Percentiles rank a stretch among this genome's conserved stretches.
phyloP scores from a whole-genome alignment of 345 rosid genomes.

The Bretschneidera sinensis region DNA sequence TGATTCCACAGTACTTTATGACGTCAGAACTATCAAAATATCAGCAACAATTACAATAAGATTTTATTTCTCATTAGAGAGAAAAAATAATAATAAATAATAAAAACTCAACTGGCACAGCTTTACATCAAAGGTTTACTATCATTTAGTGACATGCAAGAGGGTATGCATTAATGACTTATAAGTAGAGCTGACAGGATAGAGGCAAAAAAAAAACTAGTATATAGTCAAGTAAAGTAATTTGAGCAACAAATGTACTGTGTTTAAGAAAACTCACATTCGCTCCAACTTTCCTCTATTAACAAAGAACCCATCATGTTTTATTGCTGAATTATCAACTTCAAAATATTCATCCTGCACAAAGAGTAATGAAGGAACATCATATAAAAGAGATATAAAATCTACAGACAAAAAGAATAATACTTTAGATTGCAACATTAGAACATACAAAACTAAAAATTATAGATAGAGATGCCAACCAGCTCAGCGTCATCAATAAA shows the following conservation, averaged over 20 bases:
- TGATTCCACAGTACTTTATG: background rate
- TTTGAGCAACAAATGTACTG: background rate
- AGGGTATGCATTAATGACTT: too few species aligned
- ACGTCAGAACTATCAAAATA: background rate
- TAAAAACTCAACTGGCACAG: background rate
- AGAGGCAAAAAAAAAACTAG: too few species aligned
- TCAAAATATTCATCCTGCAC: slow-evolving; percentile 97
- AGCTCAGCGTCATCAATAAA: slow-evolving; percentile 92
- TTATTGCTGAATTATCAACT: slow-evolving; percentile 85
- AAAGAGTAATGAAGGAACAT: slow-evolving; percentile 7
- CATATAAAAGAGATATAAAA: background rate
- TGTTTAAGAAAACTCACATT: slow-evolving; percentile 46
- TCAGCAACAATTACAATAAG: too few species aligned
- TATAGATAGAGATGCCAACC: slow-evolving; percentile 42
- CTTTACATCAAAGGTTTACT: background rate
- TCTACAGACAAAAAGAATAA: background rate
- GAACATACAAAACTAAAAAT: slow-evolving; percentile 1
- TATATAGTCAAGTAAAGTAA: background rate
- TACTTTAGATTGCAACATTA: background rate
- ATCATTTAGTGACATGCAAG: background rate
- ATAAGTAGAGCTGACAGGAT: background rate
- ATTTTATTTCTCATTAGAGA: background rate
- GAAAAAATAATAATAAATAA: too few species aligned
- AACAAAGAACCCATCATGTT: slow-evolving; percentile 89
- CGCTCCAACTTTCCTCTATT: slow-evolving; percentile 87